Conservation (phyloP, 83 land plant genomes). For the Isoetes engelmannii region DNA sequence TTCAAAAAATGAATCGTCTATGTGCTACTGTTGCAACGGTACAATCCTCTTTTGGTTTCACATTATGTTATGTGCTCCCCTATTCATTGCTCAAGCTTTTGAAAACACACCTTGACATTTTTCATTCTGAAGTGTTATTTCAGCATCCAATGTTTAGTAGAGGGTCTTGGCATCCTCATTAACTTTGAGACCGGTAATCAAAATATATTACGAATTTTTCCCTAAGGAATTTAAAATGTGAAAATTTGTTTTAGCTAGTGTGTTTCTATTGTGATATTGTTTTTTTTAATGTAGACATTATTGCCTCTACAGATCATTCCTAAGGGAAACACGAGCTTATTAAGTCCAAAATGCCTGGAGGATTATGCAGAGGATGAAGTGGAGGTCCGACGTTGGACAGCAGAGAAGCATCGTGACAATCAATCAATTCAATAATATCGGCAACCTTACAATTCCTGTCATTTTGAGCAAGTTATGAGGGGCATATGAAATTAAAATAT, state of each 20-base stretch:
- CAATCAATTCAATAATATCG: too few relatives aligned
- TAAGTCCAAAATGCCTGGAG: slow-evolving; percentile 10
- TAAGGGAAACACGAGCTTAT: slow-evolving; percentile 4
- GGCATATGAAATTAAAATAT: too few relatives aligned
- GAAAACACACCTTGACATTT: neutral
- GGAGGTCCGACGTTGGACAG: slow-evolving; percentile 32
- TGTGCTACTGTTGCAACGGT: slow-evolving; percentile 60
- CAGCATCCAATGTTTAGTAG: too few relatives aligned
- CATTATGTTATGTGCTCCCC: too few relatives aligned
- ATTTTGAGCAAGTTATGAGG: too few relatives aligned
- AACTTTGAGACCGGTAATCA: too few relatives aligned
- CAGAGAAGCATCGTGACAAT: slow-evolving; percentile 30
- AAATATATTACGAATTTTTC: neutral
- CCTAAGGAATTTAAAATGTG: neutral
- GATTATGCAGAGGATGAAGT: slow-evolving; percentile 18
- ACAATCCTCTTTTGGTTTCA: neutral
- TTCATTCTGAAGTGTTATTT: neutral
- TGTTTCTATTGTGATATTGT: neutral
- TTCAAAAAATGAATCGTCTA: slow-evolving; percentile 44
- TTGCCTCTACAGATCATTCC: slow-evolving; percentile 20
- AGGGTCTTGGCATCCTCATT: too few relatives aligned
- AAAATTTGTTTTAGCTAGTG: neutral
- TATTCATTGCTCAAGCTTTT: neutral
- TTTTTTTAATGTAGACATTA: slow-evolving; percentile 17
- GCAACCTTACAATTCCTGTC: too few relatives aligned